Conservation (phyloP, 257 asterid species). For the Anisodus acutangulus region DNA sequence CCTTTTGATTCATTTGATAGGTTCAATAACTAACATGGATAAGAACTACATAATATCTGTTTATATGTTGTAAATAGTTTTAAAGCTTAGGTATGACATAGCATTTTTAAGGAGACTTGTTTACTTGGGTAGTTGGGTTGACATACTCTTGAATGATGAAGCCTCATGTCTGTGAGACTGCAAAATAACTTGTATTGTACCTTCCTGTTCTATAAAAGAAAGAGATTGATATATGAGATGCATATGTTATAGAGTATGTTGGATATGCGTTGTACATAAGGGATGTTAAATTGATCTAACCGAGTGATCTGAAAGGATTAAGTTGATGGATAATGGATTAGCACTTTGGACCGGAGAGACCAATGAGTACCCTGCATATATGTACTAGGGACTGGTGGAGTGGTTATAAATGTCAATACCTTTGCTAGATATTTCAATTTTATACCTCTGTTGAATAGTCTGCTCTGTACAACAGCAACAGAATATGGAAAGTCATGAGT, state of each 20-base stretch:
- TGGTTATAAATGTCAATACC: not conserved
- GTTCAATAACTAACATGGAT: not conserved
- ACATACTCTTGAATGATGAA: constrained; percentile 15
- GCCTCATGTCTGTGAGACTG: not conserved
- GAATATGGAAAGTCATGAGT: not conserved
- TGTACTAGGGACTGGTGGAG: not conserved
- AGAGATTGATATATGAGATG: not conserved
- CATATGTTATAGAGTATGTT: constrained; percentile 4
- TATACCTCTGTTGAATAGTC: constrained; percentile 8
- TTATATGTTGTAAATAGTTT: not conserved
- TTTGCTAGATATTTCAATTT: not conserved
- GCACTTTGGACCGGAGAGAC: not conserved
- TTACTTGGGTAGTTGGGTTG: not conserved
- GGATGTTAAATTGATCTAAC: constrained; percentile 3
- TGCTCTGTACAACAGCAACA: not conserved
- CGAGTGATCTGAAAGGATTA: not conserved
- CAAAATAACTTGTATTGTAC: not conserved
- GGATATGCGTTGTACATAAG: constrained; percentile 15
- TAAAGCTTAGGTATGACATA: not conserved
- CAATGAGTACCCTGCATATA: not conserved
- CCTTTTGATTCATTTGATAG: not conserved
- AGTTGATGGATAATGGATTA: constrained; percentile 22
- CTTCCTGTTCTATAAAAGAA: not conserved
- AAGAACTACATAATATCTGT: not conserved
- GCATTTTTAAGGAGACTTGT: constrained; percentile 16